A percentile compares a stretch with the other conserved stretches of the same genome.
Evolutionary conservation across 1,284 basidiomycete genomes (phyloP).

Genomic region (Malassezia obtusa): DNA sequence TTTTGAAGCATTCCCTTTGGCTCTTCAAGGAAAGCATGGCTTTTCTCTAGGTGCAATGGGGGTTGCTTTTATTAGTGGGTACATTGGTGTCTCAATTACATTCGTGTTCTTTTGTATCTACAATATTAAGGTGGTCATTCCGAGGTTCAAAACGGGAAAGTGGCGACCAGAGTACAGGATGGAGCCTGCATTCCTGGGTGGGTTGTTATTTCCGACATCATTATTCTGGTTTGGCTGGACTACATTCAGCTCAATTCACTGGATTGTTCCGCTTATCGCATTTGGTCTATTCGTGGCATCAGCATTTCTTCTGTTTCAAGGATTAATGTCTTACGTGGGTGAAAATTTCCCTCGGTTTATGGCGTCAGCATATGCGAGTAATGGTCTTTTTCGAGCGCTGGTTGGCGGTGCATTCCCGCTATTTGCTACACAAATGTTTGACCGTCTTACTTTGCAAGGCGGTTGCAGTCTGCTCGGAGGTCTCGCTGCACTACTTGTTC

Average conservation of each 20-base stretch:
- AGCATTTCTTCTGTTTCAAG: slow-evolving; percentile 1
- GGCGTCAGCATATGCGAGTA: slow-evolving; percentile 19
- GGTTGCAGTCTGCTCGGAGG: too few species aligned
- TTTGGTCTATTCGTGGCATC: slow-evolving; percentile 24
- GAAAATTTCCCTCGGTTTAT: slow-evolving; percentile 2
- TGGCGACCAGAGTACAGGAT: slow-evolving; percentile 50
- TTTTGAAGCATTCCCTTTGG: slow-evolving; percentile 20
- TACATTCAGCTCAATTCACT: slow-evolving; percentile 29
- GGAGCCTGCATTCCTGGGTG: slow-evolving; percentile 55
- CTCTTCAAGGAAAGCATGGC: slow-evolving; percentile 15
- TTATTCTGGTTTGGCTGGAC: slow-evolving; percentile 54
- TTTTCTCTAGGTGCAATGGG: slow-evolving; percentile 19
- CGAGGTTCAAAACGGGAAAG: slow-evolving; percentile 10
- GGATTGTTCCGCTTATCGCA: slow-evolving; percentile 45
- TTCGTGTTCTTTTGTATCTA: slow-evolving; percentile 14
- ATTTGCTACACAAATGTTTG: too few species aligned
- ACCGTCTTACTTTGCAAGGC: too few species aligned
- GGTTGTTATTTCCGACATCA: slow-evolving; percentile 61
- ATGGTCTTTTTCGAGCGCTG: too few species aligned
- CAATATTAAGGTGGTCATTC: slow-evolving; percentile 6
- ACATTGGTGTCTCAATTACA: slow-evolving; percentile 7
- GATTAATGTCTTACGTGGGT: slow-evolving; percentile 1
- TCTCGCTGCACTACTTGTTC: too few species aligned
- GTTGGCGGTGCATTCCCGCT: too few species aligned
- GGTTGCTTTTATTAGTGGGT: slow-evolving; percentile 19